Evolutionary conservation across 176 grass and related monocot genomes (phyloP), one percentile per base, ranked within the genome.

Genomic region (Oryza officinalis): DNA sequence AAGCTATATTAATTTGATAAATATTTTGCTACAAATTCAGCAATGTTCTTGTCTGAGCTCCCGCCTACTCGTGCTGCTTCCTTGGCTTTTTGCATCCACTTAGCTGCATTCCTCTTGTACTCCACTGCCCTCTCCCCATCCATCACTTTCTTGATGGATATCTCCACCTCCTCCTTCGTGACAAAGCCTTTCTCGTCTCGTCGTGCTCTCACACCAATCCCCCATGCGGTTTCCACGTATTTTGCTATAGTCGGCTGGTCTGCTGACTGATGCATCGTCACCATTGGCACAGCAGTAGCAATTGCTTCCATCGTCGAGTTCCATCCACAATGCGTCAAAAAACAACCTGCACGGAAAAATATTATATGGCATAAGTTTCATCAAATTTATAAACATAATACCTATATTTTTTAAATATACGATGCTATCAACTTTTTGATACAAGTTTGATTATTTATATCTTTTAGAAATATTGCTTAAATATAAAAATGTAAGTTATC

Each of bases 241-340:
- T 72, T 88, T 2, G 83, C 67, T 10, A 31, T 81, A 45, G 63
- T 91, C 4, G 65, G 68, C 46, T 93, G 88, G 78, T 93, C 92
- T 0, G 92, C 70, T 78, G 67, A 93, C 0, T 79, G 63, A 8
- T 85, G 88, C 64, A 88, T 43, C 25, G 45, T 69, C 3, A 90
- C 79, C 74, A 88, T 61, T 4, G 88, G 85, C 57, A 89, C 70
- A 0, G 64, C 90, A 0, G 26, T 22, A 26, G 3, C 81, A 12
- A 92, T 71, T 7, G 65, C 87, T 30, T 89, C 87, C 0, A 76
- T 8, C 2, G 80, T 91, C 0, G 88, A 93, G 65, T 93, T 93
- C 88, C 91, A 93, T 3, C 91, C 85, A 1, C 88, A 93, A 0
- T 93, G 92, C 6, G 88, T 88, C 2, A 88, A 67, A 37, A 94